Base-by-base conservation (phyloP, 2,329 filamentous ascomycete genomes). In the Apiospora pterosperma region DNA sequence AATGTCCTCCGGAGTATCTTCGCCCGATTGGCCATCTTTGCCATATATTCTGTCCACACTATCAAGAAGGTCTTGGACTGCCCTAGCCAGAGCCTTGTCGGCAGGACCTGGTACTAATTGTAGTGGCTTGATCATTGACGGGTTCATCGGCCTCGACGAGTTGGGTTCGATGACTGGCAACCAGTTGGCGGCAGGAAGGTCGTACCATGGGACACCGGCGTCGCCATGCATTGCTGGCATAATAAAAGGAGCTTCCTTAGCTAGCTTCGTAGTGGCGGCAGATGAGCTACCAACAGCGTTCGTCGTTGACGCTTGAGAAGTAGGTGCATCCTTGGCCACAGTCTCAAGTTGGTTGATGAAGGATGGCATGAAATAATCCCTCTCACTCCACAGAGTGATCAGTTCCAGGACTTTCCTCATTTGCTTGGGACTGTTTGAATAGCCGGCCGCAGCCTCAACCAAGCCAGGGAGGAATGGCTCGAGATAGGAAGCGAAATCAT, bases 211-310 rank as follows among this genome's bases (percentile, higher is more conserved):
- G 4, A 85, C 88, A 0, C 86, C 85, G 1, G 84, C 78, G 73
- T 96, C 92, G 44, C 93, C 93, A 74, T 97, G 93, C 64, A 85
- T 86, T 1, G 90, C 82, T 23, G 93, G 93, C 76, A 97, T 84
- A 34, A 90, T 77, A 72, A 88, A 95, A 0, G 91, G 90, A 1
- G 79, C 79, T 66, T 89, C 82, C 70, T 86, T 89, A 19, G 83
- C 78, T 6, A 79, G 73, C 67, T 79, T 80, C 41, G 68, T 71
- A 10, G 68, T 63, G 19, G 70, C 59, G 38, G 63, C 63, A 59
- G 65, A 74, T 68, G 68, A 69, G 23, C 73, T 69, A n/a, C 72
- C 59, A 7, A 70, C 70, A 25, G 69, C 67, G 3, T 67, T 41
- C 4, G 65, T 67, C 25, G 67, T 64, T 31, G 66, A 64, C 10